Evolutionary conservation across 257 asterid genomes (phyloP).

Genomic region (Nicotiana otophora): DNA sequence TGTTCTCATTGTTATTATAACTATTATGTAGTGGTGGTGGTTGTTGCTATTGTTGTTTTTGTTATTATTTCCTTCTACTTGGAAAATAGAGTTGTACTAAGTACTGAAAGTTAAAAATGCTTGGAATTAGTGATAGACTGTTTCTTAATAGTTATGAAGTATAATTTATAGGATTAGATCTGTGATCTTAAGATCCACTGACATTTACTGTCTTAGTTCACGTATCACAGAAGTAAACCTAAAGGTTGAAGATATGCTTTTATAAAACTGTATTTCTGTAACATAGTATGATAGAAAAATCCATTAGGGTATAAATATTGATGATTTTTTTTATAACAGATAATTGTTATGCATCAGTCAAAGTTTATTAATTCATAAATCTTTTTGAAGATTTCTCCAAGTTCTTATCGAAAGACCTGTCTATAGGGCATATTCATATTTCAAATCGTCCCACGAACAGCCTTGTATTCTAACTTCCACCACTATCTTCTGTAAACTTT

Average conservation of each 20-base stretch:
- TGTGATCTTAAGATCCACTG: neutral
- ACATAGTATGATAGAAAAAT: neutral
- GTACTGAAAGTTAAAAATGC: neutral
- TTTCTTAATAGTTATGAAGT: neutral
- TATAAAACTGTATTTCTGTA: neutral
- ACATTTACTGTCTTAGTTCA: neutral
- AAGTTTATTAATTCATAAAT: neutral
- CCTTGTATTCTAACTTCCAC: no score
- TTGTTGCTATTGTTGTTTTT: neutral
- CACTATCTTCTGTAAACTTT: neutral
- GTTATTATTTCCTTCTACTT: neutral
- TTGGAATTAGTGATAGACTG: neutral
- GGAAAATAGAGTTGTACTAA: neutral
- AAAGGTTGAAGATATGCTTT: neutral
- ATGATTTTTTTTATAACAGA: neutral
- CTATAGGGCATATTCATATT: neutral
- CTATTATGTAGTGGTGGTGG: neutral
- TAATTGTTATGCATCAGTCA: neutral
- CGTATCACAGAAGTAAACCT: neutral
- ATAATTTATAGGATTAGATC: neutral
- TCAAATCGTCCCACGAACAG: neutral
- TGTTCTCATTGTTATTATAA: neutral
- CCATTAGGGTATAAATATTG: neutral
- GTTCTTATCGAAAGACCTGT: neutral
- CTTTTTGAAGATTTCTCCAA: neutral